Base-by-base conservation (phyloP, 345 rosid genomes). In the Mallotus nudiflorus region DNA sequence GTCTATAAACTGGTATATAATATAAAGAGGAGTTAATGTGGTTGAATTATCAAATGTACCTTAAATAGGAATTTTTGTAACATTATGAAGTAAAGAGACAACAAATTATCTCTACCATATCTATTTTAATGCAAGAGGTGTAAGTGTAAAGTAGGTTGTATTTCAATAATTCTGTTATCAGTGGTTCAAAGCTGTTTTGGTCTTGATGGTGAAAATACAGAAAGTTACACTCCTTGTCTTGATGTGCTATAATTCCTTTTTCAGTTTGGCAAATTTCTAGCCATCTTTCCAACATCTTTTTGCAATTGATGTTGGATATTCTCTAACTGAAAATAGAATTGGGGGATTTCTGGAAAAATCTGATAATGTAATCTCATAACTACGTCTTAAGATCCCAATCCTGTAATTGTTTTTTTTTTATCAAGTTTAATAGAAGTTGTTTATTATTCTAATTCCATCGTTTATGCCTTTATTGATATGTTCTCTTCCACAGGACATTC, bases 401-500 rank as follows among this genome's bases (percentile, higher is more conserved):
- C 11, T 24, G 33, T 40, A 40, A 16, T 66, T 12, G 40, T 48
- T 51, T 57, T 39, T 49, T 59, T 29, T 65, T 20, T 18, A 65
- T 55, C 45, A 31, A 49, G 19, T 58, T 12, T 37, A 50, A 2
- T 40, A 9, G 14, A 45, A 19, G 19, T 20, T 62, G 9, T 65
- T 51, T 40, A 28, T 35, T 42, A 12, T 5, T 3, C 46, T 28
- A 31, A 13, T 50, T 66, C 62, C 24, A 22, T 27, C 42, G 20
- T 58, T 49, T 31, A 19, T 75, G 11, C 14, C 48, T 73, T 55
- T 29, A 50, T 64, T 67, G 46, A 35, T 82, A 50, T 62, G 22
- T 66, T 40, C 51, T 50, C 58, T 37, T 52, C 45, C 28, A 33
- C 62, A 16, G 14, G 19, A 39, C 19, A 31, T 22, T 27, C 64